Conservation (phyloP, 1,284 basidiomycete genomes). For the Prillingera fragicola region DNA sequence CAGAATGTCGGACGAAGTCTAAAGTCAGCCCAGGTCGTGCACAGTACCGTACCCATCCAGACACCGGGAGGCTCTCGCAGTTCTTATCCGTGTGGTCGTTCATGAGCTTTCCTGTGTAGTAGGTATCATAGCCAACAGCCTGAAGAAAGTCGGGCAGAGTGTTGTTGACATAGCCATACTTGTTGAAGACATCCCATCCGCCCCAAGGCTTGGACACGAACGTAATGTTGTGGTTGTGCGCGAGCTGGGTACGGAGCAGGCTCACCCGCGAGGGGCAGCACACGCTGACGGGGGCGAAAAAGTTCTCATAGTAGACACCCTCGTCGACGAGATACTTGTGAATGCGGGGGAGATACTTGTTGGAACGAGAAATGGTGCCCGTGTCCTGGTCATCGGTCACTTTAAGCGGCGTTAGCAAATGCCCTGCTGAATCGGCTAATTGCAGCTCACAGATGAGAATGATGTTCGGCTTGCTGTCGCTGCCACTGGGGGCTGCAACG, state of each 20-base stretch:
- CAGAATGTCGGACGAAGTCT: constrained; percentile 27
- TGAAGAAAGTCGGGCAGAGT: constrained; percentile 35
- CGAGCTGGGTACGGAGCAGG: constrained; percentile 30
- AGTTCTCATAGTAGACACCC: constrained; percentile 26
- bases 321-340: constrained; percentile 22
- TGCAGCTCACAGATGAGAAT: constrained; percentile 22
- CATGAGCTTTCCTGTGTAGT: constrained; percentile 40
- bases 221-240: constrained; percentile 39
- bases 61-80: constrained; percentile 21
- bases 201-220: constrained; percentile 29
- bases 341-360: constrained; percentile 18
- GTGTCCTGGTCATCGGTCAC: constrained; percentile 32
- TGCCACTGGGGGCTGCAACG: no score
- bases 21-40: constrained; percentile 1
- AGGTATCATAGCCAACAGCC: constrained; percentile 31
- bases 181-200: constrained; percentile 34
- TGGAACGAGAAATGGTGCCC: constrained; percentile 10
- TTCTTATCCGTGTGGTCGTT: constrained; percentile 32
- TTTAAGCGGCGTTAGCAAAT: not conserved
- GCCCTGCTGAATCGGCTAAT: not conserved
- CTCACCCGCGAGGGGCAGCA: constrained; percentile 35
- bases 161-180: constrained; percentile 28
- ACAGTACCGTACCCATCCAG: constrained; percentile 10
- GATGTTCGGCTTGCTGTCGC: constrained; percentile 32
- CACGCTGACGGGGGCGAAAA: constrained; percentile 29